Conservation (phyloP, 805 yeast species). For the Saturnispora hagleri region DNA sequence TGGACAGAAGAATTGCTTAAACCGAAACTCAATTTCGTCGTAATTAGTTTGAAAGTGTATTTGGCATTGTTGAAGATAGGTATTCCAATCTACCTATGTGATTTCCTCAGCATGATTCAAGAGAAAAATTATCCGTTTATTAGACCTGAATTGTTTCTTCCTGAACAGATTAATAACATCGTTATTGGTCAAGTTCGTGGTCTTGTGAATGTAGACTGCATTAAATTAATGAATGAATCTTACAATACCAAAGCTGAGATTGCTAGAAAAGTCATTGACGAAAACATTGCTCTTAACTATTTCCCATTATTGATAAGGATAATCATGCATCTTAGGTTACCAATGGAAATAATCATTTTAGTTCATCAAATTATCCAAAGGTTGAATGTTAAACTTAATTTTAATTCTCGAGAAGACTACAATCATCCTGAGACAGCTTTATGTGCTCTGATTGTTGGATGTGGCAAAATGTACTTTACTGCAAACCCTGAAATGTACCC, state of each 20-base stretch:
- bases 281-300: constrained; percentile 19
- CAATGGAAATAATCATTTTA: constrained; percentile 39
- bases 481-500: constrained; percentile 14
- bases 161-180: constrained; percentile 13
- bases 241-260: not conserved
- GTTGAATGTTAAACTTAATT: constrained; percentile 11
- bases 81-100: constrained; percentile 42
- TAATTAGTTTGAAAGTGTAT: constrained; percentile 34
- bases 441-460: constrained; percentile 26
- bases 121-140: constrained; percentile 39
- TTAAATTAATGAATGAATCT: not conserved
- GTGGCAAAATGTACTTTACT: constrained; percentile 27
- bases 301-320: constrained; percentile 34
- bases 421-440: constrained; percentile 33
- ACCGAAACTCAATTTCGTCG: constrained; percentile 9
- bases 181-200: not conserved
- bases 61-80: constrained; percentile 40
- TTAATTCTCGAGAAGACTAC: not conserved
- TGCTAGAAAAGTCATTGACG: not conserved
- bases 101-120: constrained; percentile 35
- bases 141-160: constrained; percentile 16
- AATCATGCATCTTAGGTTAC: constrained; percentile 35
- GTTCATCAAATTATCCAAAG: constrained; percentile 24
- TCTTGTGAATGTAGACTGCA: not conserved
- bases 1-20: constrained; percentile 15